Evolutionary conservation across 176 grass and related monocot species (phyloP).

Genomic region (Avena sativa): DNA sequence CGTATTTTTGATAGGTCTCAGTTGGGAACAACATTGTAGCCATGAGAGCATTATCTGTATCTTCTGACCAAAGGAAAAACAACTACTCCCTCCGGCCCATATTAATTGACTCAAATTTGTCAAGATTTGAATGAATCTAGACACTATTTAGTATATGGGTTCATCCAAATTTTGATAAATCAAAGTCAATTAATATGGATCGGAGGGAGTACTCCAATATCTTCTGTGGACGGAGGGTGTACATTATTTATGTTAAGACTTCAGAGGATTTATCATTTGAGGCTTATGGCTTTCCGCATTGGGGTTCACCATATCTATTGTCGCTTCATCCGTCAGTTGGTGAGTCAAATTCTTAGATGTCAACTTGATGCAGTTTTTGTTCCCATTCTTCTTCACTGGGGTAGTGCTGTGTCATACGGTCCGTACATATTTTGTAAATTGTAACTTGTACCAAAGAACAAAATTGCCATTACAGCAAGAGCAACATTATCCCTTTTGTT

Average conservation of each 20-base stretch:
- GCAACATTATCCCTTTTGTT: not conserved
- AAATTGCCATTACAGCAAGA: not conserved
- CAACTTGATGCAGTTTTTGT: conserved; percentile 19
- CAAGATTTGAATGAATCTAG: too few species aligned
- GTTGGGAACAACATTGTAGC: not conserved
- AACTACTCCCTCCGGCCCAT: not conserved
- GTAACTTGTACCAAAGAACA: conserved; percentile 28
- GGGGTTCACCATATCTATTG: not conserved
- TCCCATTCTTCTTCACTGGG: conserved; percentile 15
- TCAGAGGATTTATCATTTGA: conserved; percentile 14
- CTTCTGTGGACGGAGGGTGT: not conserved
- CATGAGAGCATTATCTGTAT: conserved; percentile 3
- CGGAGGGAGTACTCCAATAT: too few species aligned
- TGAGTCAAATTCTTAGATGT: not conserved
- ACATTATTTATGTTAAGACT: not conserved
- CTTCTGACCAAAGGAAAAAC: conserved; percentile 27
- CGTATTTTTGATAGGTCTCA: not conserved
- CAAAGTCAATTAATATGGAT: too few species aligned
- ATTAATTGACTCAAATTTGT: too few species aligned
- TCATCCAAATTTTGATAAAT: too few species aligned
- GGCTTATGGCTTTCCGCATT: not conserved
- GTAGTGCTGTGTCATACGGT: conserved; percentile 31
- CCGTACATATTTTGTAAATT: conserved; percentile 36
- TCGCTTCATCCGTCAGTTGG: not conserved
- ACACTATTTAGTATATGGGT: too few species aligned